Percentiles rank a stretch among this genome's conserved stretches.
Conservation (phyloP, 495 filamentous ascomycete genomes). For the Daldinia grandis region DNA sequence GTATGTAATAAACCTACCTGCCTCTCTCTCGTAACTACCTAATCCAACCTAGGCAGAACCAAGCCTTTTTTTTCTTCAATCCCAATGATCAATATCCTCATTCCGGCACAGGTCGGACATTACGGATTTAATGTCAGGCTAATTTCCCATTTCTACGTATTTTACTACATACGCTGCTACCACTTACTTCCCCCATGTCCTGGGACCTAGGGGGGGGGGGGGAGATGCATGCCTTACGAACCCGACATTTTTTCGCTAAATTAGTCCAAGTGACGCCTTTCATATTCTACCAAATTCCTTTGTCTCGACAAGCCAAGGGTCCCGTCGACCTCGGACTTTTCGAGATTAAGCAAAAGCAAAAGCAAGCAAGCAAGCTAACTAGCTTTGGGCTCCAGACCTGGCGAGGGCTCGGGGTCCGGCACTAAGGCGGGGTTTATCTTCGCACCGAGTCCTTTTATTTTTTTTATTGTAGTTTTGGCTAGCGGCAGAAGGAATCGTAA, state of each 20-base stretch:
- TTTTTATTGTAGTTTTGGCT: neutral
- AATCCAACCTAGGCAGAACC: neutral
- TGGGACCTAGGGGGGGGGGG: neutral
- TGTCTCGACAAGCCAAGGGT: neutral
- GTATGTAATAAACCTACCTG: too few species aligned
- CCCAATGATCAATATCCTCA: constrained; percentile 11
- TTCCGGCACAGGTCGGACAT: constrained; percentile 22
- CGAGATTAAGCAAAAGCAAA: neutral
- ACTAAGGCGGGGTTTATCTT: constrained; percentile 35
- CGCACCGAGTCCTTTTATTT: constrained; percentile 9
- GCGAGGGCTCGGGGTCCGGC: constrained; percentile 22
- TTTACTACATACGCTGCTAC: neutral
- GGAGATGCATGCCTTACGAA: neutral
- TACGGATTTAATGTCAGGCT: constrained; percentile 13
- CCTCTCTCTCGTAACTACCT: neutral
- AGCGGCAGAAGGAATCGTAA: neutral
- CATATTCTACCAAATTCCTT: neutral
- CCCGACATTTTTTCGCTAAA: neutral
- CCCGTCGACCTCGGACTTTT: neutral
- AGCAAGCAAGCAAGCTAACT: neutral
- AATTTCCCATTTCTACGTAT: constrained; percentile 9
- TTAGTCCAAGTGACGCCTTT: neutral
- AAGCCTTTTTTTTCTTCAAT: constrained; percentile 16
- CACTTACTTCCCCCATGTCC: neutral
- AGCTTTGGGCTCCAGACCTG: constrained; percentile 1